Evolutionary conservation across 805 yeast genomes (phyloP), one percentile per base, ranked within the genome.

Genomic region (Clavispora asparagi): DNA sequence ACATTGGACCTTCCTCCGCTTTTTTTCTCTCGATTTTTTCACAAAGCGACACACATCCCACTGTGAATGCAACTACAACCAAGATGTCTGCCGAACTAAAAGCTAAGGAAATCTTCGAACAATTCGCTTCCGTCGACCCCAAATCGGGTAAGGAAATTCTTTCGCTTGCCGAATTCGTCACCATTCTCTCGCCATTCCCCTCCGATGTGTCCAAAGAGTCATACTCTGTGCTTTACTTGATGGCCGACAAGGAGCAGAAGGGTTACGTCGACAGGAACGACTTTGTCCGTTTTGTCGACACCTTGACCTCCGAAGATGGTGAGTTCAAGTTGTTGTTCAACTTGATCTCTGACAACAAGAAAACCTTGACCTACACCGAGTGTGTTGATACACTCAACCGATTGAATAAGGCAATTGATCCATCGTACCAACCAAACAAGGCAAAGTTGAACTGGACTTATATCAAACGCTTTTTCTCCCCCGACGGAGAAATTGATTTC

Each of bases 251-350:
- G 48, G 73, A 76, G 35, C 71, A 75, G 46, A 79, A 80, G 53
- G 97, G 97, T 7, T 82, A 74, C 48, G 73, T 88, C 42, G 74
- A 79, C 26, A 70, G 82, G 42, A 63, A 71, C 25, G 97, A 92
- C 61, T 92, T 95, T 85, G 67, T 79, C 42, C 75, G 76, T 38
- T 87, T 92, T 61, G 82, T 86, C 56, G 73, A 76, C 49, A 74
- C 73, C 30, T 64, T 78, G 77, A 55, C 62, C 16, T 48, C 57
- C 35, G 50, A 51, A 36, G 62, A 64, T 40, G 76, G 73, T 41
- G 79, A 77, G 57, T 71, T 70, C 55, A 71, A 76, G 46, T 61
- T 82, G 19, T 60, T 82, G 17, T 82, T 78, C 64, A 77, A 77
- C 53, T 71, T 81, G 46, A 73, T 81, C 54, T 44, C 63, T 23